These are phyloP conservation scores for Candida qinlingensis DNA, from an alignment of 805 yeast genomes.

Conservation along the genomic window DNA sequence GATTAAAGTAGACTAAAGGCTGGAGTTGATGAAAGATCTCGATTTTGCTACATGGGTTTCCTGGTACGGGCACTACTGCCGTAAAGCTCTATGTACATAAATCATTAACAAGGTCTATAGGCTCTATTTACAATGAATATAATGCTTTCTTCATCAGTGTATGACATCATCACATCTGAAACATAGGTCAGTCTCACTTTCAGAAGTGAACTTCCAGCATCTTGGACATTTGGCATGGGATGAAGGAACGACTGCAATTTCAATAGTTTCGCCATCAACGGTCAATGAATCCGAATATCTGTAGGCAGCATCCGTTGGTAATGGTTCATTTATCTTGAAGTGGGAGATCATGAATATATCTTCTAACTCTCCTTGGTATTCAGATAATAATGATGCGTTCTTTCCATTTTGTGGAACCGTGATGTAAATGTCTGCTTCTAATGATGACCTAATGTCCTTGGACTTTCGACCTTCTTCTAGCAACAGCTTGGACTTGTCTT, in stretches of 20 bases:
- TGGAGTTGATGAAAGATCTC: too few relatives aligned
- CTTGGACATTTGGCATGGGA: slow-evolving; percentile 71
- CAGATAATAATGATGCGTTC: slow-evolving; percentile 8
- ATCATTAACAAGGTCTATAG: too few relatives aligned
- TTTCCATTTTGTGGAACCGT: slow-evolving; percentile 17
- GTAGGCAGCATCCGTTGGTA: slow-evolving; percentile 12
- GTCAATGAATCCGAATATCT: slow-evolving; percentile 28
- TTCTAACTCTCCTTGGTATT: slow-evolving; percentile 36
- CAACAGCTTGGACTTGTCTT: slow-evolving; percentile 42
- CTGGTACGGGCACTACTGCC: not conserved
- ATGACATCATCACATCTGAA: slow-evolving; percentile 48
- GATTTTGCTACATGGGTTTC: too few relatives aligned
- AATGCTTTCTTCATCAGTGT: not conserved
- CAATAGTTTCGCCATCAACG: slow-evolving; percentile 26
- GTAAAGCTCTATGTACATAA: not conserved
- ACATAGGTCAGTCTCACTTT: slow-evolving; percentile 51
- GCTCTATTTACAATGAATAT: not conserved
- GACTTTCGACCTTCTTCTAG: slow-evolving; percentile 53
- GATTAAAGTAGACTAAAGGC: too few relatives aligned
- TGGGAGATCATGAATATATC: slow-evolving; percentile 64
- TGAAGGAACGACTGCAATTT: slow-evolving; percentile 41
- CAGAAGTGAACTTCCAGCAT: slow-evolving; percentile 81
- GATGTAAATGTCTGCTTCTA: slow-evolving; percentile 50
- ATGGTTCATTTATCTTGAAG: slow-evolving; percentile 34
- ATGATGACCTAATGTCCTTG: slow-evolving; percentile 45